phyloP scores from a whole-genome alignment of 768 basidiomycete genomes.

The Collybia nuda region DNA sequence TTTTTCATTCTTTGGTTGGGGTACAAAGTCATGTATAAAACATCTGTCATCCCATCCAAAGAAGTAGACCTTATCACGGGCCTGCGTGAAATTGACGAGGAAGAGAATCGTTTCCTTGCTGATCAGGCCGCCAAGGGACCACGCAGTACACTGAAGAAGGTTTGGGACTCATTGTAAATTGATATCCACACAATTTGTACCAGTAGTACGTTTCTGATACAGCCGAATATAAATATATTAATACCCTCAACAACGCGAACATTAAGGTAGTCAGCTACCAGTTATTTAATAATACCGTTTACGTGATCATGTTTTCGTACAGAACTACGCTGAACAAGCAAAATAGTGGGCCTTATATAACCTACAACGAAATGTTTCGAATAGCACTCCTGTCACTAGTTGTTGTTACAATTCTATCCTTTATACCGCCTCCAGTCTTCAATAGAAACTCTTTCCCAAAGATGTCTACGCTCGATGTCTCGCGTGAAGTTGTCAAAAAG shows the following conservation, averaged over 20 bases:
- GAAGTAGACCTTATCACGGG: constrained; percentile 64
- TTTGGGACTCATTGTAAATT: constrained; percentile 40
- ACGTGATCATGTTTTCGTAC: background rate
- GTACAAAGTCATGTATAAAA: constrained; percentile 38
- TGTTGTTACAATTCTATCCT: constrained; percentile 12
- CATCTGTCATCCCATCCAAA: constrained; percentile 37
- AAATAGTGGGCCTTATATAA: background rate
- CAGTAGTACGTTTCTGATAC: background rate
- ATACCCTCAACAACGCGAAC: background rate
- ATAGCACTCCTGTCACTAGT: constrained; percentile 13
- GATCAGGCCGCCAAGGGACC: constrained; percentile 43
- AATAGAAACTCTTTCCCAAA: constrained; percentile 6
- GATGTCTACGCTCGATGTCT: constrained; percentile 39
- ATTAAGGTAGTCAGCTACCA: background rate
- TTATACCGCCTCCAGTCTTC: constrained; percentile 11
- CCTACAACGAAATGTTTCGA: constrained; percentile 13
- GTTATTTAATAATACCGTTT: background rate
- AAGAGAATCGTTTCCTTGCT: constrained; percentile 51
- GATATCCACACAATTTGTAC: background rate
- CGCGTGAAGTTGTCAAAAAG: constrained; percentile 72
- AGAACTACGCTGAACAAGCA: background rate
- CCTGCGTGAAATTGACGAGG: constrained; percentile 59
- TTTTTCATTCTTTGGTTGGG: constrained; percentile 40
- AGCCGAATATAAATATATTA: background rate
- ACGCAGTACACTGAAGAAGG: constrained; percentile 18